Conservation (phyloP, 2,329 filamentous ascomycete genomes). For the Thermochaetoides dissita region DNA sequence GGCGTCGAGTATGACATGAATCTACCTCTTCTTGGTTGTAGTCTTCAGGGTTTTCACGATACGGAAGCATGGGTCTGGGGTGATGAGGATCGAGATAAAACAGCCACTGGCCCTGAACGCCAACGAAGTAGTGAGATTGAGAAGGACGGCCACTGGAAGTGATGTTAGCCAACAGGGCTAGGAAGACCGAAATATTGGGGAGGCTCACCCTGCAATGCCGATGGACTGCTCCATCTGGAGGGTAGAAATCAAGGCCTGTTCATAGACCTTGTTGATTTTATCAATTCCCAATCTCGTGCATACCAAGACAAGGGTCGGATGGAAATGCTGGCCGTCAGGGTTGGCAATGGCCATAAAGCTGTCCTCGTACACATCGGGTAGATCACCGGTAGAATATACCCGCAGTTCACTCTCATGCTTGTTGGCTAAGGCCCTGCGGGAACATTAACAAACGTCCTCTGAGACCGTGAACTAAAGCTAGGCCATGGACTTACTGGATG, state of each 20-base stretch:
- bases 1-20: conserved; percentile 73
- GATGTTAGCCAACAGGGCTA: conserved; percentile 3
- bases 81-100: conserved; percentile 94
- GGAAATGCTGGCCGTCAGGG: conserved; percentile 50
- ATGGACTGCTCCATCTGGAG: conserved; percentile 86
- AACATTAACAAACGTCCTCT: no score
- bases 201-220: conserved; percentile 74
- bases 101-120: conserved; percentile 53
- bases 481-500: conserved; percentile 56
- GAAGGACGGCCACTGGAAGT: conserved; percentile 66
- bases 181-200: background rate
- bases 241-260: conserved; percentile 76
- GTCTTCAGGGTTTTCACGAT: conserved; percentile 37
- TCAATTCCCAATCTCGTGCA: conserved; percentile 86
- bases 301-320: conserved; percentile 77
- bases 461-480: no score
- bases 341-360: conserved; percentile 67
- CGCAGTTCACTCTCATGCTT: conserved; percentile 50
- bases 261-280: conserved; percentile 86
- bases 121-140: conserved; percentile 57
- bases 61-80: conserved; percentile 62
- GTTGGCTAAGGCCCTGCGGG: conserved; percentile 56
- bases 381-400: conserved; percentile 82
- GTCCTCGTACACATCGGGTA: conserved; percentile 86
- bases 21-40: conserved; percentile 62